Evolutionary conservation across 208 protist species (phyloP).

Genomic region (Trypanosoma mega): DNA sequence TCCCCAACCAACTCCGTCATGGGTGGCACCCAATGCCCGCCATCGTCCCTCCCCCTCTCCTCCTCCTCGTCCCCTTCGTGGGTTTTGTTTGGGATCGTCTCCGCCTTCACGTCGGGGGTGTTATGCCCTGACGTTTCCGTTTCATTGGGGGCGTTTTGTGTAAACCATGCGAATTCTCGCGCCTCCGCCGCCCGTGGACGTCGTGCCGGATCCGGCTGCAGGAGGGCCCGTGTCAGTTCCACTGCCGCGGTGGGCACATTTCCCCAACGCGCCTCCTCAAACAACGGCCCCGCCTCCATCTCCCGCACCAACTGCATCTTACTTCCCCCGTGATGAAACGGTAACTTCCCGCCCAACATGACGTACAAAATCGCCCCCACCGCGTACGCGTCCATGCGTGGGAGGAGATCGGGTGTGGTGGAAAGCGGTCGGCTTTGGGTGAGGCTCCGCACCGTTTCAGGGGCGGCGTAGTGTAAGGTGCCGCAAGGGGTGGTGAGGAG

Average conservation of each 20-base stretch:
- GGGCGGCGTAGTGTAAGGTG: constrained; percentile 82
- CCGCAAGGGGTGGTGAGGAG: constrained; percentile 84
- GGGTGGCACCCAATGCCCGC: constrained; percentile 13
- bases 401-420: constrained; percentile 65
- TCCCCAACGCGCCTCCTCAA: constrained; percentile 56
- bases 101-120: no score
- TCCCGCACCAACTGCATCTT: constrained; percentile 57
- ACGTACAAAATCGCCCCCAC: constrained; percentile 81
- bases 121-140: no score
- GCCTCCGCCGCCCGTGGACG: constrained; percentile 57
- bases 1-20: constrained; percentile 46
- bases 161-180: constrained; percentile 68
- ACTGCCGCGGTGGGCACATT: constrained; percentile 54
- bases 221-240: constrained; percentile 42
- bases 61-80: not conserved
- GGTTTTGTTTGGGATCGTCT: no score
- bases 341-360: constrained; percentile 75
- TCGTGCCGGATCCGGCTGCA: constrained; percentile 47
- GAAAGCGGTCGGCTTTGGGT: constrained; percentile 49
- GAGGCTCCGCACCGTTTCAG: constrained; percentile 74
- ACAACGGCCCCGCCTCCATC: constrained; percentile 69
- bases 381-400: constrained; percentile 74
- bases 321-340: constrained; percentile 66
- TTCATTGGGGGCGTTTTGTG: no score
- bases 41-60: not conserved